Evolutionary conservation across 208 protist genomes (phyloP), one percentile per base, ranked within the genome.

Genomic region (Lotmaria passim): DNA sequence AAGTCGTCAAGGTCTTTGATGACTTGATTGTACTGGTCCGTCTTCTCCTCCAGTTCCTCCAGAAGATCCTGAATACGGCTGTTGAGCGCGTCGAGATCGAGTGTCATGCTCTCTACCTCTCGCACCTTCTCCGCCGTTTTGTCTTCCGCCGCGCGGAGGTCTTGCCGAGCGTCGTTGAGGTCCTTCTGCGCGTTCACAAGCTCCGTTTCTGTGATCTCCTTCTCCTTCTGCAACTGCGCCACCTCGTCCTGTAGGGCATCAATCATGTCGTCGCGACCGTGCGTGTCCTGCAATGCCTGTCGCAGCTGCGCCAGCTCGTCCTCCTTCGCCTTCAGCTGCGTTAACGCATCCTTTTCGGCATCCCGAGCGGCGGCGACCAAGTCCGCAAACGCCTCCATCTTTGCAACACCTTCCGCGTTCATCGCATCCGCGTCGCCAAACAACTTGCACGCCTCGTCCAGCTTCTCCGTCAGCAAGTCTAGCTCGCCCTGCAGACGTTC

Each of bases 1-100:
- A 89, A 88, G 17, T 88, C 87, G 31, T 93, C 82, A 4, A 93
- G 70, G 21, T 93, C 82, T 7, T 81, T 73, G 56, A 93, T 87
- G 3, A 90, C 77, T 34, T 89, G 73, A 51, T 79, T 79, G 67
- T 89, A 82, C 61, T 87, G 73, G 12, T 79, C 78, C 11, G 80
- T 83, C 74, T 89, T 87, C n/a, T 76, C 77, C 48, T 64, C 23
- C 19, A 93, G 75, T 58, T 93, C 87, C 26, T 75, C 73, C 3
- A 93, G 43, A 0, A 93, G 73, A 26, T 83, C 80, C 17, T 83
- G 73, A 26, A 79, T 77, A 19, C 73, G 79, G 33, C 28, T 58
- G 51, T 86, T 84, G 28, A 93, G 47, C 0, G 52, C 52, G 26
- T 82, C 79, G 17, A 87, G 59, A 14, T 89, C 76, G 7, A 67